Evolutionary conservation across 805 yeast genomes (phyloP).

Genomic region (Debaryomyces prosopidis): DNA sequence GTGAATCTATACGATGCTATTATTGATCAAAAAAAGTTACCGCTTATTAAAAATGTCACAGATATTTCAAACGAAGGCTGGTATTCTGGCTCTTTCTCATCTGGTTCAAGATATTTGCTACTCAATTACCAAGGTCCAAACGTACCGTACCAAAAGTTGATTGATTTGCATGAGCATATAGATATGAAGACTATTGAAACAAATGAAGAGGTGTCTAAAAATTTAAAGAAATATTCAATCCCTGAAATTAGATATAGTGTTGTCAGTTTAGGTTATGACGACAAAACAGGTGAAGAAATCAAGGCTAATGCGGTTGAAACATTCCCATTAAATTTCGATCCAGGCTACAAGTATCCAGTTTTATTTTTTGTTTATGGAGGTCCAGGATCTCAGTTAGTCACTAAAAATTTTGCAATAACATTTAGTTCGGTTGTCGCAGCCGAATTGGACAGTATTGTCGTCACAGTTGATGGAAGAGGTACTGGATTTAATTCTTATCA

Average conservation of each 20-base stretch:
- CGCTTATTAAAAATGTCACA: conserved; percentile 46
- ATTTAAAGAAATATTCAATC: conserved; percentile 47
- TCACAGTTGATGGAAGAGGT: conserved; percentile 96
- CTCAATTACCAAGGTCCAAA: conserved; percentile 77
- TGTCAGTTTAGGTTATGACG: conserved; percentile 52
- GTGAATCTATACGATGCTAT: conserved; percentile 49
- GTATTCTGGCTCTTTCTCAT: conserved; percentile 71
- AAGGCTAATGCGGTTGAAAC: conserved; percentile 72
- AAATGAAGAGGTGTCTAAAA: conserved; percentile 43
- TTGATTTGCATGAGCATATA: conserved; percentile 38
- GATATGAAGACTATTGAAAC: conserved; percentile 45
- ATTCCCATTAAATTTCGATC: conserved; percentile 71
- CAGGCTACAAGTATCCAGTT: conserved; percentile 70
- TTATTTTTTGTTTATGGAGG: conserved; percentile 93
- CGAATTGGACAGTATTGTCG: conserved; percentile 78
- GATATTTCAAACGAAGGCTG: conserved; percentile 52
- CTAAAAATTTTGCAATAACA: conserved; percentile 54
- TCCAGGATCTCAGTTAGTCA: conserved; percentile 87
- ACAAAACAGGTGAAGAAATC: conserved; percentile 44
- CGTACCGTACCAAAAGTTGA: conserved; percentile 74
- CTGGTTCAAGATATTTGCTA: conserved; percentile 72
- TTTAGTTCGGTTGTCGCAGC: conserved; percentile 81
- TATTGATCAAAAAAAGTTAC: conserved; percentile 36
- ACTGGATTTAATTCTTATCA: conserved; percentile 80
- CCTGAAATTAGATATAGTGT: conserved; percentile 60